These are phyloP conservation scores for Trichoderma oligosporum DNA, from an alignment of 2,329 filamentous ascomycete species.

Conservation along the genomic window DNA sequence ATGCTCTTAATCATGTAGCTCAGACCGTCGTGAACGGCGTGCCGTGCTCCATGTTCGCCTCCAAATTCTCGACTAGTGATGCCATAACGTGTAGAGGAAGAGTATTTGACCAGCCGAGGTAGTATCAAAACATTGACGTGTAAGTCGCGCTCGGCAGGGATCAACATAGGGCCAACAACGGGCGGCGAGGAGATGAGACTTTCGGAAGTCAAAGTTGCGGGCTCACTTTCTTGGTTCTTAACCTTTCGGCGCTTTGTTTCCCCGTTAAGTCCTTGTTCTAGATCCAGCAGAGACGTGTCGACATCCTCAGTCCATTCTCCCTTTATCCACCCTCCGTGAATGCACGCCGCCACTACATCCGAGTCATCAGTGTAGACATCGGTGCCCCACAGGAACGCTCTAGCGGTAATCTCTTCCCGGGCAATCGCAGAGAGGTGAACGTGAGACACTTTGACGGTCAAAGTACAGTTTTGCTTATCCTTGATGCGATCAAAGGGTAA, in stretches of 20 bases:
- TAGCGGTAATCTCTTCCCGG: conserved; percentile 77
- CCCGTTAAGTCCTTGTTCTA: conserved; percentile 37
- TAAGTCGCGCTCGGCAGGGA: conserved; percentile 69
- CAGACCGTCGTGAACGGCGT: conserved; percentile 70
- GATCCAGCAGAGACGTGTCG: conserved; percentile 63
- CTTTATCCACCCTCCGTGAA: conserved; percentile 88
- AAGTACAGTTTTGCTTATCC: conserved; percentile 80
- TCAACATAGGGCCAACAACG: conserved; percentile 56
- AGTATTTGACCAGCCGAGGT: conserved; percentile 73
- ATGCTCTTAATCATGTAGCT: conserved; percentile 82
- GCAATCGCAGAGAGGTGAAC: conserved; percentile 67
- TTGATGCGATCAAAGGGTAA: conserved; percentile 70
- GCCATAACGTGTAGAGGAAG: conserved; percentile 70
- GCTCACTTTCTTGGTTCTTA: conserved; percentile 28
- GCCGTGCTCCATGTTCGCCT: conserved; percentile 43
- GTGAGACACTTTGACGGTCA: conserved; percentile 81
- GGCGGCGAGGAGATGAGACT: conserved; percentile 52
- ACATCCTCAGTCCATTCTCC: conserved; percentile 82
- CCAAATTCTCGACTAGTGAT: conserved; percentile 79
- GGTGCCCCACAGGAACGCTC: conserved; percentile 84
- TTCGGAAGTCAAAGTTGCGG: conserved; percentile 37
- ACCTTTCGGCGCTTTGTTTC: conserved; percentile 33
- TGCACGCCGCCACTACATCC: conserved; percentile 85
- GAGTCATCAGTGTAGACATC: conserved; percentile 96
- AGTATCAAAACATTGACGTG: conserved; percentile 85